Evolutionary conservation across 176 grass and related monocot genomes (phyloP).

Genomic region (Ampelocalamus luodianensis): DNA sequence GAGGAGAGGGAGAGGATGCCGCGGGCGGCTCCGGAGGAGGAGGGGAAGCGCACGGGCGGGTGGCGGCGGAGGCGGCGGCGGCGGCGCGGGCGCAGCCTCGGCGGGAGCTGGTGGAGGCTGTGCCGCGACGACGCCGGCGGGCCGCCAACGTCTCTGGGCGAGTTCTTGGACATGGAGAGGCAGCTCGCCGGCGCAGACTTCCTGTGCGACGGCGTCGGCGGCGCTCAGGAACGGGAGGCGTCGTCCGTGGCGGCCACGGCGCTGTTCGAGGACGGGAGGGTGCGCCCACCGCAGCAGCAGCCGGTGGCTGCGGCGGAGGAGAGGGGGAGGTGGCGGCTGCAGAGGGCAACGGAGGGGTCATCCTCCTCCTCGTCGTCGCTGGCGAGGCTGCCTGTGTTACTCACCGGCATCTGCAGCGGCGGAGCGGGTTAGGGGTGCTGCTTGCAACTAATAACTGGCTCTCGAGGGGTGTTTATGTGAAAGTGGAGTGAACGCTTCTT

Average conservation of each 20-base stretch:
- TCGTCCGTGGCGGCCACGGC: conserved; percentile 40
- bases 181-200: conserved; percentile 59
- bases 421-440: conserved; percentile 44
- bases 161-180: conserved; percentile 85
- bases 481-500: conserved; percentile 20
- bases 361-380: conserved; percentile 41
- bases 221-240: neutral
- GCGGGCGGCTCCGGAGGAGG: neutral
- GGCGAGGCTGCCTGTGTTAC: conserved; percentile 64
- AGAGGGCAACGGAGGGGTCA: conserved; percentile 33
- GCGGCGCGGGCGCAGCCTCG: conserved; percentile 32
- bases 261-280: conserved; percentile 77
- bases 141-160: conserved; percentile 62
- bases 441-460: conserved; percentile 4
- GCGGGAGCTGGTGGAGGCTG: conserved; percentile 75
- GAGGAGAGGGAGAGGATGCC: neutral
- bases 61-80: conserved; percentile 19
- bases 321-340: conserved; percentile 40
- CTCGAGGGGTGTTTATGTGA: conserved; percentile 15
- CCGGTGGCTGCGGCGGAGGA: conserved; percentile 6
- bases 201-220: conserved; percentile 41
- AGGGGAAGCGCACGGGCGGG: neutral
- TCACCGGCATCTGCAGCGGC: conserved; percentile 86
- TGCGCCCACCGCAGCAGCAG: conserved; percentile 46
- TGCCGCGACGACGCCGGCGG: conserved; percentile 57